Evolutionary conservation across 352 stramenopile genomes (phyloP), one percentile per base, ranked within the genome.

Genomic region (Phytophthora litchii): DNA sequence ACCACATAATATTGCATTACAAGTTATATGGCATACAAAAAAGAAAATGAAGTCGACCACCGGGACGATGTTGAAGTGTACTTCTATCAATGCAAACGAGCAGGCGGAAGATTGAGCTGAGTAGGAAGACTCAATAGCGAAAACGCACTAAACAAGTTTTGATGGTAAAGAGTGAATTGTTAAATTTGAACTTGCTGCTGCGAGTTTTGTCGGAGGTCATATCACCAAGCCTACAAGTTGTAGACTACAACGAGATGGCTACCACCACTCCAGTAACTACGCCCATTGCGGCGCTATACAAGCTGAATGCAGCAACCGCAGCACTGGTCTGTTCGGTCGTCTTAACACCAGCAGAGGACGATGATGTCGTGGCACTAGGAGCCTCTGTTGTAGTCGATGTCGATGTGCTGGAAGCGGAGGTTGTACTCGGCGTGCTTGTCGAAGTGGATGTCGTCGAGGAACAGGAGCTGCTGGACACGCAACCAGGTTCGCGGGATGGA

Each of bases 401-500:
- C 23, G 23, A 45, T 1, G 49, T 55, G 5, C 31, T 65, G 20
- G 58, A 49, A 12, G 40, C 10, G 1, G 56, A 38, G 0, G 25
- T 65, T 20, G 56, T 19, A 21, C 20, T 57, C 10, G 44, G 36
- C 1, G 47, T 54, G 21, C 10, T 50, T 8, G 54, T 47, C 37
- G 36, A 21, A 9, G 54, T 36, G 34, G 19, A 46, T 27, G 44
- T 35, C 2, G 34, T 50, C 11, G 44, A 31, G 13, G 52, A 54
- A 17, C 61, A 70, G 12, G 32, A 32, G 37, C 48, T 56, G 31
- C 16, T 64, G 25, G 25, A 70, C 4, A 65, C 21, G 13, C 61
- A 70, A 4, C n/a, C 20, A 21, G 61, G 47, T 19, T 53, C 27
- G 16, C 61, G 61, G 34, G 61, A 51, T n/a, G 61, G 64, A 4